Base-by-base conservation (phyloP, 768 basidiomycete genomes). In the Tricholoma furcatifolium region DNA sequence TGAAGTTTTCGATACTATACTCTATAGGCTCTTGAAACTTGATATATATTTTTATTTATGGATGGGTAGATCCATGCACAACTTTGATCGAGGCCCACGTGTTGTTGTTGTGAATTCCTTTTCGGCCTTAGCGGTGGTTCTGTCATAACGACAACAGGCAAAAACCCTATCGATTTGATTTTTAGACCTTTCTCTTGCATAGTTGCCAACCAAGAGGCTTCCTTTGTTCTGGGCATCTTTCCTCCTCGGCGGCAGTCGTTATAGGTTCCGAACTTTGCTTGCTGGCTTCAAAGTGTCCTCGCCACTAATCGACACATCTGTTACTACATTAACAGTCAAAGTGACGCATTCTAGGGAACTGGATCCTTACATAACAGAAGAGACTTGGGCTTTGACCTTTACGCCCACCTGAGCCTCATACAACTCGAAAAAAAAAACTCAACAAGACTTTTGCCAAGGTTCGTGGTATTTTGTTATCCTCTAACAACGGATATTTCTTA, bases 161-260 rank as follows among this genome's bases (percentile, higher is more conserved):
- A 61, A 60, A 61, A 59, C 57, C 59, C 55, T 59, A 61, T 59
- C 57, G 55, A 50, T 57, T 47, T 53, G 51, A 50, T 53, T 56
- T 47, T 7, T 7, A 27, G 27, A 3, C n/a, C 43, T 47, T 43
- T 56, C 51, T 43, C 24, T 23, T 45, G 40, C 18, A 30, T 48
- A 57, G 38, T 36, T 14, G 14, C 47, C 23, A n/a, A 14, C n/a
- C n/a, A 20, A 20, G 23, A 34, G 31, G 32, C 43, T 44, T 50
- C 43, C 18, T 52, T 42, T 38, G 38, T 47, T 39, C 20, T 50
- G 50, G 44, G 47, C 43, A 36, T 50, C 39, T 36, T 18, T 38
- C 47, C 27, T 30, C 15, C 21, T 52, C 18, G 38, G 38, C 41
- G 46, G 47, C 47, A 50, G 43, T 44, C 20, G 35, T 44, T 38